Conservation (phyloP, 768 basidiomycete genomes). For the Artomyces pyxidatus region DNA sequence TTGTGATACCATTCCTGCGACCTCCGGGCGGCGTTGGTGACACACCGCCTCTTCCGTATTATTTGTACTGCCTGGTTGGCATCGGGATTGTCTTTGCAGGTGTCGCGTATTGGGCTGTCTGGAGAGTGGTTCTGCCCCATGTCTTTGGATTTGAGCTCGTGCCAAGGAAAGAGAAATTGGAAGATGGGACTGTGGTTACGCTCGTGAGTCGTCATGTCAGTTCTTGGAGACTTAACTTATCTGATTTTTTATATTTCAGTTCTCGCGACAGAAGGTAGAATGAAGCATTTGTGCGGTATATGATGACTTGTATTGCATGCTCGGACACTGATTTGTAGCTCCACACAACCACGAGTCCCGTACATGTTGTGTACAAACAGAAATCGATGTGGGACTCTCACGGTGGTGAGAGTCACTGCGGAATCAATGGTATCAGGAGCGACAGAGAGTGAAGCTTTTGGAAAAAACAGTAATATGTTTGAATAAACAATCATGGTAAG, state of each 20-base stretch:
- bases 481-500: too few species aligned
- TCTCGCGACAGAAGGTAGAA: background rate
- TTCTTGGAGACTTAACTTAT: background rate
- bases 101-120: conserved; percentile 45
- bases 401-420: too few species aligned
- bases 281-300: too few species aligned
- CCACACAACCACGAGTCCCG: too few species aligned
- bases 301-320: too few species aligned
- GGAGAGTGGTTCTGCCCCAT: conserved; percentile 42
- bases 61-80: conserved; percentile 49
- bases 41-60: conserved; percentile 53
- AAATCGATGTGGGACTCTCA: too few species aligned
- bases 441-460: too few species aligned
- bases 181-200: conserved; percentile 48
- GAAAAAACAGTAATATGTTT: too few species aligned
- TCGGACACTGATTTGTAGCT: too few species aligned
- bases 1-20: conserved; percentile 46
- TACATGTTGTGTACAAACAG: too few species aligned
- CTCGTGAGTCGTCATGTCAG: conserved; percentile 28
- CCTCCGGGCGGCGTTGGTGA: conserved; percentile 50
- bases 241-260: background rate
- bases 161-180: conserved; percentile 38
- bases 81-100: conserved; percentile 40
- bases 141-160: conserved; percentile 41
- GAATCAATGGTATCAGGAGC: too few species aligned